A percentile compares a stretch with the other conserved stretches of the same genome.
Conservation (phyloP, 306 rosid genomes). For the Gynostemma pentaphyllum region DNA sequence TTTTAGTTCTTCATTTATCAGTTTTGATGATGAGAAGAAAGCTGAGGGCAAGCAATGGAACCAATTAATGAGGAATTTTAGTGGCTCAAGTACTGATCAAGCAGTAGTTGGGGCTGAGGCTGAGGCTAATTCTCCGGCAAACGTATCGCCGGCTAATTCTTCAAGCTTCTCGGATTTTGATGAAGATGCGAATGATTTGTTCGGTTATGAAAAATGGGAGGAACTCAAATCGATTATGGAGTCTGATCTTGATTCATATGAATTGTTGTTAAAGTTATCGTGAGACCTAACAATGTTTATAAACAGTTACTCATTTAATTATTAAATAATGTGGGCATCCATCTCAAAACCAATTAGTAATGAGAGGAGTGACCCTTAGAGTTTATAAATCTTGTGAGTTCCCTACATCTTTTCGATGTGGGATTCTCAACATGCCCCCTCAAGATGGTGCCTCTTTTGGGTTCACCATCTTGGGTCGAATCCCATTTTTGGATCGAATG, state of each 20-base stretch:
- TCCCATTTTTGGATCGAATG: too few relatives aligned
- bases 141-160: constrained; percentile 10
- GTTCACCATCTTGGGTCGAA: too few relatives aligned
- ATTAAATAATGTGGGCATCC: too few relatives aligned
- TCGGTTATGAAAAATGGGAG: constrained; percentile 45
- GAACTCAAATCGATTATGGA: constrained; percentile 67
- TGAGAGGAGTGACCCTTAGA: too few relatives aligned
- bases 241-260: constrained; percentile 35
- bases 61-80: constrained; percentile 4
- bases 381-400: too few relatives aligned
- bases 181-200: constrained; percentile 6
- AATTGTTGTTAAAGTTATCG: neutral
- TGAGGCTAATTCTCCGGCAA: constrained; percentile 12
- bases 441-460: too few relatives aligned
- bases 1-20: neutral
- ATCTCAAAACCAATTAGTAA: too few relatives aligned
- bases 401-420: too few relatives aligned
- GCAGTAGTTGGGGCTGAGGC: neutral
- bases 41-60: neutral
- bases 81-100: neutral
- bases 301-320: too few relatives aligned
- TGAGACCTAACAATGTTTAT: too few relatives aligned
- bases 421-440: too few relatives aligned
- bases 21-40: constrained; percentile 24
- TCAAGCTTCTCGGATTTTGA: constrained; percentile 25